A percentile compares a stretch with the other conserved stretches of the same genome.
Evolutionary conservation across 768 basidiomycete genomes (phyloP).

Genomic region (Lanmaoa pseudosensibilis): DNA sequence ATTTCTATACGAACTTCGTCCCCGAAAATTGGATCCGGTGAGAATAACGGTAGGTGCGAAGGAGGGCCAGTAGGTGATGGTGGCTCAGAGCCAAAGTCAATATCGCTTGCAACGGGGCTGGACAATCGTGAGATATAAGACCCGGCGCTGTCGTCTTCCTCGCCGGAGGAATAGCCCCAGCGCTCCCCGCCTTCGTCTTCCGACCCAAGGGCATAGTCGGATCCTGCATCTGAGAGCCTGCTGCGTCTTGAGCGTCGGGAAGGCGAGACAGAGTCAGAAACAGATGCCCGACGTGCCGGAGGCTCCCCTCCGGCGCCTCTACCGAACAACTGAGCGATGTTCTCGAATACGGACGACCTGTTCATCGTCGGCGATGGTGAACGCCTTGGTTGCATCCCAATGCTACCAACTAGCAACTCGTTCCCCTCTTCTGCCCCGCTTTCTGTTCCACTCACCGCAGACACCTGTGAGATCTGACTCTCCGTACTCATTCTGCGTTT

Average conservation of each 20-base stretch:
- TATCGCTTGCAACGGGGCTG: conserved; percentile 47
- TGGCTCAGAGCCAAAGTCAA: conserved; percentile 72
- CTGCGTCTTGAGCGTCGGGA: conserved; percentile 50
- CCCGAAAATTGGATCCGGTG: conserved; percentile 78
- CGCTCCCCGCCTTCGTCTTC: conserved; percentile 67
- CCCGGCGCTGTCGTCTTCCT: conserved; percentile 57
- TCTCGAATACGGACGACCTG: conserved; percentile 54
- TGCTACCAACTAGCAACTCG: conserved; percentile 30
- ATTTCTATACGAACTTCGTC: conserved; percentile 84
- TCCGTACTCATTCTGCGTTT: conserved; percentile 48
- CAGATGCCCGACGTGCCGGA: conserved; percentile 49
- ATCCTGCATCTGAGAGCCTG: conserved; percentile 55
- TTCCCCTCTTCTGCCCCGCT: conserved; percentile 39
- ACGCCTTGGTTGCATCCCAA: conserved; percentile 34
- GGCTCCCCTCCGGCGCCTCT: conserved; percentile 44
- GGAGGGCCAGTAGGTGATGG: conserved; percentile 49
- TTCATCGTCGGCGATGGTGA: conserved; percentile 39
- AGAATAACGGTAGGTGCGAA: conserved; percentile 63
- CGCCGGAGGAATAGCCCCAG: conserved; percentile 93
- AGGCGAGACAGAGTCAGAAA: conserved; percentile 54
- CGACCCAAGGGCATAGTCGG: conserved; percentile 55
- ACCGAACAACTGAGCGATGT: conserved; percentile 67
- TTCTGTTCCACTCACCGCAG: conserved; percentile 39
- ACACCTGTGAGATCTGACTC: conserved; percentile 39
- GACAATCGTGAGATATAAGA: conserved; percentile 23